Conservation (phyloP, 371 early-diverging fungal genomes). For the Smittium mucronatum region DNA sequence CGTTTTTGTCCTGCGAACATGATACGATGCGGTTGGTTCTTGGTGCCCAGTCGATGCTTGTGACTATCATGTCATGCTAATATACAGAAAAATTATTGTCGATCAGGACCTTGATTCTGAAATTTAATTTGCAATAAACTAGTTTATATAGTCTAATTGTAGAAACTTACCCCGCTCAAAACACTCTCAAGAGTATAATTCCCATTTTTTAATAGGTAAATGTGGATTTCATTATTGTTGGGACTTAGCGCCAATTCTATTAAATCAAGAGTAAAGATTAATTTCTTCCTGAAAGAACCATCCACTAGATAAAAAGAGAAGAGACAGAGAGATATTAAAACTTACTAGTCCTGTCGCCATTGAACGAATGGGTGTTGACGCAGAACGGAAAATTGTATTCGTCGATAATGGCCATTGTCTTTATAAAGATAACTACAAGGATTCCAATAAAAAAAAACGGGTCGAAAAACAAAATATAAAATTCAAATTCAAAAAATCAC, state of each 20-base stretch:
- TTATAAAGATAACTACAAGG: constrained; percentile 2
- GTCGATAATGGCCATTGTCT: constrained; percentile 16
- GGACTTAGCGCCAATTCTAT: constrained; percentile 83
- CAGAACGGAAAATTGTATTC: constrained; percentile 33
- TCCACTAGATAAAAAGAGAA: too few relatives aligned
- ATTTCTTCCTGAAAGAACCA: background rate
- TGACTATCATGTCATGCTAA: constrained; percentile 91
- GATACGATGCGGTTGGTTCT: constrained; percentile 89
- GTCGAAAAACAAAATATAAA: too few relatives aligned
- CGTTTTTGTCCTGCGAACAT: constrained; percentile 95
- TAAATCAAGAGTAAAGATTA: background rate
- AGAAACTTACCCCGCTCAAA: constrained; percentile 41
- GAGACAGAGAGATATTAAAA: too few relatives aligned
- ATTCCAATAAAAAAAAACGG: constrained; percentile 5
- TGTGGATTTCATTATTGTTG: constrained; percentile 76
- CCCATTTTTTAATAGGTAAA: constrained; percentile 47
- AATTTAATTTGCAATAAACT: too few relatives aligned
- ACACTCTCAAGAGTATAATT: constrained; percentile 53
- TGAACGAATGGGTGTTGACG: constrained; percentile 87
- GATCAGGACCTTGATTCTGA: background rate
- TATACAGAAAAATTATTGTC: background rate
- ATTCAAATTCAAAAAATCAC: too few relatives aligned
- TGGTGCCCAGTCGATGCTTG: constrained; percentile 93
- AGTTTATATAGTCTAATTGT: too few relatives aligned
- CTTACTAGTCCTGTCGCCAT: constrained; percentile 69